Evolutionary conservation across 257 asterid genomes (phyloP), one percentile per base, ranked within the genome.

Genomic region (Salvia rosmarinus): DNA sequence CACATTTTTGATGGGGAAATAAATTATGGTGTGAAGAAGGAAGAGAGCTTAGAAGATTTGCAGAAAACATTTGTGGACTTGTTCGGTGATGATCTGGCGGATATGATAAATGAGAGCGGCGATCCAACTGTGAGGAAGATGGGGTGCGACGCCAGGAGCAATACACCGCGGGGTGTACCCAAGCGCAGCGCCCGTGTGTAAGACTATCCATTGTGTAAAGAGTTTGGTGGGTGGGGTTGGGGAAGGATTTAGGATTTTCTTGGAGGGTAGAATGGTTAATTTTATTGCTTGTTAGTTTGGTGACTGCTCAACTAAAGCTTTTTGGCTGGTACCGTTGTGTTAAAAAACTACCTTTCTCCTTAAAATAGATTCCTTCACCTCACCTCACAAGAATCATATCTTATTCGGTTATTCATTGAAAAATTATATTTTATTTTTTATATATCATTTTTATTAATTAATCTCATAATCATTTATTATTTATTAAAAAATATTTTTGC

Each of bases 41-140:
- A 85, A 77, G 98, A 90, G 87, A 90, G 93, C 76, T 16, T 92
- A 5, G 98, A 90, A 84, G 98, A 92, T 73, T 85, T 90, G 71
- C 96, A 88, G 83, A 84, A 84, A 72, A 83, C 95, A 4, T 92
- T 92, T 19, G 88, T 88, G 76, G 97, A 92, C 1, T 79, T 90
- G 89, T 92, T 92, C 67, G 98, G 98, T 13, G 89, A 83, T 13
- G 98, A 92, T 83, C 75, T 90, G 70, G 86, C 82, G 10, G 78
- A 74, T 60, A 84, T 83, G 92, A 75, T 80, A 59, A 67, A 60
- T 17, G 82, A 52, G 64, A 61, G 64, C 0, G 77, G 39, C 17
- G 86, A 88, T 83, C 82, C 74, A 28, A 70, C 67, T 83, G 85
- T 51, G 4, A 78, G 75, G 70, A 88, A 82, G 87, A 64, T 82